Evolutionary conservation across 148 eudicot species (phyloP).

Genomic region (Rheum nobile): DNA sequence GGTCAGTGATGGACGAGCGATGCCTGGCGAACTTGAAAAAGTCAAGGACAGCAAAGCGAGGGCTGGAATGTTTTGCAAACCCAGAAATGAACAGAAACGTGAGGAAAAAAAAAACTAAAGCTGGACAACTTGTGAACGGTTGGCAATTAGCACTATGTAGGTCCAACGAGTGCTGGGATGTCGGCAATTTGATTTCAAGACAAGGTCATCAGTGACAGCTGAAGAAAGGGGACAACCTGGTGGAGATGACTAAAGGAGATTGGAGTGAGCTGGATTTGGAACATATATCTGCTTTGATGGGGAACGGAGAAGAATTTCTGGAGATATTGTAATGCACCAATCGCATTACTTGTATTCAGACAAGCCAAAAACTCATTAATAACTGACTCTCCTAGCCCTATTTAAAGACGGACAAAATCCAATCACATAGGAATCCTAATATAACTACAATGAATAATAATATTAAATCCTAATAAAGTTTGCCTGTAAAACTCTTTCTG

Average conservation of each 20-base stretch:
- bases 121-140: too few species aligned
- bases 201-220: neutral
- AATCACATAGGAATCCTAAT: neutral
- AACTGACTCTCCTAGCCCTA: neutral
- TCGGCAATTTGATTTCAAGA: neutral
- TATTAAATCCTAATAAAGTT: neutral
- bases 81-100: neutral
- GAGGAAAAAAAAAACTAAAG: neutral
- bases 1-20: neutral
- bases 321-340: neutral
- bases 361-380: neutral
- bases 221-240: neutral
- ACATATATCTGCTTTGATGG: neutral
- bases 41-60: neutral
- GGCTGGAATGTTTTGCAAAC: neutral
- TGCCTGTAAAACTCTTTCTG: neutral
- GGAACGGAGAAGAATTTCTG: neutral
- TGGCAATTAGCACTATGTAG: too few species aligned
- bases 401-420: neutral
- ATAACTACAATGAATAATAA: neutral
- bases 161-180: too few species aligned
- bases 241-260: neutral
- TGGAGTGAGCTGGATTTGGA: neutral
- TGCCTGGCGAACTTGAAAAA: neutral
- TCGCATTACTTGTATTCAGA: neutral